These are phyloP conservation scores for Corniculantispora saksenae DNA, from an alignment of 2,329 filamentous ascomycete genomes.

Conservation along the genomic window DNA sequence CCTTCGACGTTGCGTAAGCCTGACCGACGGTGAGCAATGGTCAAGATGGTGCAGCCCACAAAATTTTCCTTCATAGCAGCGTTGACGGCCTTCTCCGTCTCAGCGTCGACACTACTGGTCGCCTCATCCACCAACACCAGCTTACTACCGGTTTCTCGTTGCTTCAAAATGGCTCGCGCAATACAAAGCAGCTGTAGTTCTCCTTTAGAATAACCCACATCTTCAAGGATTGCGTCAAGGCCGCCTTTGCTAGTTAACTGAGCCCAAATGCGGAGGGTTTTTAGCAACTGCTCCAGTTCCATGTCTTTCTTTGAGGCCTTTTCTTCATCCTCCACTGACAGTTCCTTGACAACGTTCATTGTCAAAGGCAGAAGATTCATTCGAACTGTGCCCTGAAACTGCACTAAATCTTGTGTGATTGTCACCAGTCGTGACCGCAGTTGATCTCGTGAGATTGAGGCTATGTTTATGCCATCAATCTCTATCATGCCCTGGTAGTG, in stretches of 20 bases:
- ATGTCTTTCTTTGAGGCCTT: slow-evolving; percentile 22
- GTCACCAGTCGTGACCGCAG: slow-evolving; percentile 43
- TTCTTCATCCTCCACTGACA: background rate
- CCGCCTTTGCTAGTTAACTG: slow-evolving; percentile 36
- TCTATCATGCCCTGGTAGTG: slow-evolving; percentile 35
- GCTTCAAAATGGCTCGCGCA: slow-evolving; percentile 19
- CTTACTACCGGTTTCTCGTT: slow-evolving; percentile 16
- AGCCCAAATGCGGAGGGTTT: slow-evolving; percentile 42
- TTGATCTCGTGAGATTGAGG: slow-evolving; percentile 37
- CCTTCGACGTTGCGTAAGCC: background rate
- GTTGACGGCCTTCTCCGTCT: background rate
- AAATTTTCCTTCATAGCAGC: background rate
- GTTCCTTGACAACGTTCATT: background rate
- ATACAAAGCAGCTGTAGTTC: slow-evolving; percentile 17
- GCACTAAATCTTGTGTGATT: slow-evolving; percentile 48
- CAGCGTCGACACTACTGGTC: slow-evolving; percentile 6
- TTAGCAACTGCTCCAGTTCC: slow-evolving; percentile 38
- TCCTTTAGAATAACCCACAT: slow-evolving; percentile 33
- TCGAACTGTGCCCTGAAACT: slow-evolving; percentile 43
- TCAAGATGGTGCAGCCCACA: background rate
- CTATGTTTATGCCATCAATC: slow-evolving; percentile 45
- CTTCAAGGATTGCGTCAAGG: slow-evolving; percentile 33
- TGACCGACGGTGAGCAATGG: background rate
- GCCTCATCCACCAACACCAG: slow-evolving; percentile 8
- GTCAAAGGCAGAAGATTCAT: slow-evolving; percentile 44